Percentiles rank a stretch among this genome's conserved stretches.
Conservation (phyloP, 148 eudicot genomes). For the Vaccinium corymbosum region DNA sequence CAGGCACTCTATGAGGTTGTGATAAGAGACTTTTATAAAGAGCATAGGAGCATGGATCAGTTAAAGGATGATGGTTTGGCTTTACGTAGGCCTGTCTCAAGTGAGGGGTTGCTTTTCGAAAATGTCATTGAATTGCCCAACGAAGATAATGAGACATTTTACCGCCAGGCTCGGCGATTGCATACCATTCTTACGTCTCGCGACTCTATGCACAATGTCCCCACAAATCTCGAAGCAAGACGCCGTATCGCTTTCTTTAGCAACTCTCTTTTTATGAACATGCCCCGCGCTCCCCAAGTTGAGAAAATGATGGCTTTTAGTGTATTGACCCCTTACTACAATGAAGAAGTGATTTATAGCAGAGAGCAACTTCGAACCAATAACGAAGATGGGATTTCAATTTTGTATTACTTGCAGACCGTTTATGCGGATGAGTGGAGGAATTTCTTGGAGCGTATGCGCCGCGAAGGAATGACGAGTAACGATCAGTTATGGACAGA, state of each 20-base stretch:
- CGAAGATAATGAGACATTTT: constrained; percentile 54
- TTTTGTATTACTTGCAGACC: constrained; percentile 82
- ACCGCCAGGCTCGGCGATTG: constrained; percentile 74
- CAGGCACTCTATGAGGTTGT: constrained; percentile 82
- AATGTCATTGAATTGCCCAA: constrained; percentile 69
- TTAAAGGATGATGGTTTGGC: constrained; percentile 84
- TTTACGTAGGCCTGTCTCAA: constrained; percentile 41
- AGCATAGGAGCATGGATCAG: constrained; percentile 45
- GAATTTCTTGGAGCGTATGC: constrained; percentile 78
- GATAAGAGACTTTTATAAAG: constrained; percentile 64
- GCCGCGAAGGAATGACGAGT: constrained; percentile 57
- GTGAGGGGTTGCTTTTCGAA: constrained; percentile 59
- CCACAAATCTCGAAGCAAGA: constrained; percentile 83
- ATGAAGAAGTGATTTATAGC: constrained; percentile 78
- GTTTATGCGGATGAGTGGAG: constrained; percentile 86
- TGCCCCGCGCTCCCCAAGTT: constrained; percentile 98
- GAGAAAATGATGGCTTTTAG: constrained; percentile 94
- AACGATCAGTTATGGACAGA: constrained; percentile 54
- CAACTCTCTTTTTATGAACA: constrained; percentile 94
- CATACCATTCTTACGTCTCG: constrained; percentile 76
- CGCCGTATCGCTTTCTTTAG: constrained; percentile 91
- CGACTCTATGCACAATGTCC: constrained; percentile 84
- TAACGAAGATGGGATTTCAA: constrained; percentile 95
- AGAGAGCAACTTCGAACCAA: constrained; percentile 76
- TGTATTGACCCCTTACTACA: constrained; percentile 94